Evolutionary conservation across 2,329 filamentous ascomycete genomes (phyloP).

Genomic region (Xylariaceae sp.): DNA sequence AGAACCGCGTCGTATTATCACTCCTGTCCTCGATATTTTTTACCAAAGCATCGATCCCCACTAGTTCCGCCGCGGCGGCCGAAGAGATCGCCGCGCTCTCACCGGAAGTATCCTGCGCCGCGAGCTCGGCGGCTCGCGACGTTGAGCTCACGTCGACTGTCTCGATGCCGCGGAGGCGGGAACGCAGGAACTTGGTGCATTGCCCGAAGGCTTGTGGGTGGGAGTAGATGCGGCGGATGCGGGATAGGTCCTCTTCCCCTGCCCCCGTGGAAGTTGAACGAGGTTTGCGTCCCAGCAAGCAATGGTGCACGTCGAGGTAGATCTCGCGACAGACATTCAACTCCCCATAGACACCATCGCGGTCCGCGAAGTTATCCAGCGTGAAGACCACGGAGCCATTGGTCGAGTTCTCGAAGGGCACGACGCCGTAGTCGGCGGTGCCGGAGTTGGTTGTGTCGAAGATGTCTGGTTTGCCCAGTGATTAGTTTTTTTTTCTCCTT

Average conservation of each 20-base stretch:
- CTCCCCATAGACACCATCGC: slow-evolving; percentile 58
- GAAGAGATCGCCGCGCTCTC: slow-evolving; percentile 71
- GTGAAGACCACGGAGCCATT: slow-evolving; percentile 91
- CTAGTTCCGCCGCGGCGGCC: slow-evolving; percentile 64
- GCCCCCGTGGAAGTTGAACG: slow-evolving; percentile 46
- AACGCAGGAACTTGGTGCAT: slow-evolving; percentile 70
- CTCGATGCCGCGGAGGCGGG: slow-evolving; percentile 69
- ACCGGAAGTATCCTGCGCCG: slow-evolving; percentile 54
- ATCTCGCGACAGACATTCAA: slow-evolving; percentile 77
- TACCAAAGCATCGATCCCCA: slow-evolving; percentile 66
- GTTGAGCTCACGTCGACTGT: slow-evolving; percentile 79
- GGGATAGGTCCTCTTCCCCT: slow-evolving; percentile 41
- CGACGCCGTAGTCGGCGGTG: slow-evolving; percentile 66
- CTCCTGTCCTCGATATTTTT: slow-evolving; percentile 66
- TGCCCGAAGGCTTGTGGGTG: slow-evolving; percentile 96
- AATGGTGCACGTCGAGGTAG: slow-evolving; percentile 87
- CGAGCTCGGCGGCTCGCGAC: slow-evolving; percentile 77
- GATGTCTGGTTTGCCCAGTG: slow-evolving; percentile 70
- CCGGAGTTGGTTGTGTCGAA: slow-evolving; percentile 73
- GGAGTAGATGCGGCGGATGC: slow-evolving; percentile 76
- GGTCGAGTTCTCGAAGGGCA: slow-evolving; percentile 94
- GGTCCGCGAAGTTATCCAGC: slow-evolving; percentile 81
- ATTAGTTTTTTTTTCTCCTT: too few relatives aligned
- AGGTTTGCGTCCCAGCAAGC: slow-evolving; percentile 61
- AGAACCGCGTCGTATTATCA: slow-evolving; percentile 77